Percentiles rank a stretch among this genome's conserved stretches.
Evolutionary conservation across 306 rosid species (phyloP).

Genomic region (Mucuna pruriens): DNA sequence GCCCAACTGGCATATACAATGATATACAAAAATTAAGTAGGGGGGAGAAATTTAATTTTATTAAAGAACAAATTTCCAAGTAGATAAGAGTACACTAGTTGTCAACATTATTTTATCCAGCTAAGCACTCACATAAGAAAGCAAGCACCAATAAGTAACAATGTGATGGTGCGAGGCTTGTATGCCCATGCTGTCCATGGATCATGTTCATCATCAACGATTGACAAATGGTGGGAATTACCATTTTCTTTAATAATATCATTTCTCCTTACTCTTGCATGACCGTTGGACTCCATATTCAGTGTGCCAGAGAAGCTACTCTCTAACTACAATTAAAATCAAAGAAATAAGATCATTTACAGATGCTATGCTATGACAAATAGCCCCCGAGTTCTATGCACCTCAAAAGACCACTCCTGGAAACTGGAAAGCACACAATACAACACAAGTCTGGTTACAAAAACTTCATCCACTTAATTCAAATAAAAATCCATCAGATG

Average conservation of each 20-base stretch:
- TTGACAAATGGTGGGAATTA: constrained; percentile 51
- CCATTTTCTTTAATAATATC: constrained; percentile 75
- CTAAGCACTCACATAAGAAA: constrained; percentile 87
- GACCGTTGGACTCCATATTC: constrained; percentile 79
- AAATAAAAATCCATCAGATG: constrained; percentile 6
- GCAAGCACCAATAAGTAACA: constrained; percentile 93
- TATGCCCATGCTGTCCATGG: constrained; percentile 99
- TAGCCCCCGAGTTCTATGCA: constrained; percentile 17
- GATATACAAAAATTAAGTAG: background rate
- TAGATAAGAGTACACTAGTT: constrained; percentile 10
- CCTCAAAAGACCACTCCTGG: constrained; percentile 34
- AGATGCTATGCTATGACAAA: constrained; percentile 17
- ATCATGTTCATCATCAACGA: constrained; percentile 75
- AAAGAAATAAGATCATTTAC: constrained; percentile 38
- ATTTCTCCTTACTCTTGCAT: constrained; percentile 59
- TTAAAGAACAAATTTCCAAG: background rate
- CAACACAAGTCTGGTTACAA: constrained; percentile 26
- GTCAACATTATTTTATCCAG: constrained; percentile 28
- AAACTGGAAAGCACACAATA: constrained; percentile 32
- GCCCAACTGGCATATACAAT: constrained; percentile 72
- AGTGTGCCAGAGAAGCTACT: constrained; percentile 44
- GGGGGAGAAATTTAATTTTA: constrained; percentile 2
- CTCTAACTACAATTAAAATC: constrained; percentile 47
- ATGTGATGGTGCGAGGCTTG: constrained; percentile 93
- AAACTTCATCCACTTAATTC: constrained; percentile 16